Conservation (phyloP, 495 filamentous ascomycete species). For the Podospora fimiseda region DNA sequence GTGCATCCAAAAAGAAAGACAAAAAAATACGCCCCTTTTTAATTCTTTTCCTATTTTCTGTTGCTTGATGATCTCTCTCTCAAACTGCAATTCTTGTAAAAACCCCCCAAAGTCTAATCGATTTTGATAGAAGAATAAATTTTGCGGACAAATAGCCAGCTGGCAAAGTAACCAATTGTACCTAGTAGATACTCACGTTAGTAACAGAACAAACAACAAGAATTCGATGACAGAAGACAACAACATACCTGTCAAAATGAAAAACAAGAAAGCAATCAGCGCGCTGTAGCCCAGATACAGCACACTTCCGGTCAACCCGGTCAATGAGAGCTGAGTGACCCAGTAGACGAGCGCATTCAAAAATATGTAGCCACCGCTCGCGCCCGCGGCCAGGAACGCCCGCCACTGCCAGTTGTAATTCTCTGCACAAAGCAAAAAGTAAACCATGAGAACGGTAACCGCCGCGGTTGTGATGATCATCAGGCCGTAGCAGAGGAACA, state of each 20-base stretch:
- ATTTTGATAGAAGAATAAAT: conserved; percentile 97
- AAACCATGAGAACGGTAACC: conserved; percentile 85
- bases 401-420: conserved; percentile 99
- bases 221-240: neutral
- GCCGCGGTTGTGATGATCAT: conserved; percentile 95
- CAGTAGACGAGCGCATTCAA: conserved; percentile 82
- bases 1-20: too few species aligned
- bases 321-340: conserved; percentile 75
- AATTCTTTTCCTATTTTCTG: too few species aligned
- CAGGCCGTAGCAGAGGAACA: conserved; percentile 93
- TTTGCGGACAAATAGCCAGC: conserved; percentile 85
- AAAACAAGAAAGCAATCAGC: conserved; percentile 83
- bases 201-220: too few species aligned
- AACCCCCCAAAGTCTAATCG: conserved; percentile 46
- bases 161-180: conserved; percentile 90
- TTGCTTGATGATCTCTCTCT: neutral
- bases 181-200: conserved; percentile 36
- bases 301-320: conserved; percentile 76
- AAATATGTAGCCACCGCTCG: conserved; percentile 85
- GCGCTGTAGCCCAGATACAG: conserved; percentile 91
- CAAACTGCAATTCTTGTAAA: neutral
- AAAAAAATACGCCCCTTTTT: neutral
- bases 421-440: conserved; percentile 90
- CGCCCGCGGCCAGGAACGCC: conserved; percentile 80
- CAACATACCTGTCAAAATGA: conserved; percentile 81